Conservation (phyloP, 805 yeast species). For the Myxozyma kluyveri region DNA sequence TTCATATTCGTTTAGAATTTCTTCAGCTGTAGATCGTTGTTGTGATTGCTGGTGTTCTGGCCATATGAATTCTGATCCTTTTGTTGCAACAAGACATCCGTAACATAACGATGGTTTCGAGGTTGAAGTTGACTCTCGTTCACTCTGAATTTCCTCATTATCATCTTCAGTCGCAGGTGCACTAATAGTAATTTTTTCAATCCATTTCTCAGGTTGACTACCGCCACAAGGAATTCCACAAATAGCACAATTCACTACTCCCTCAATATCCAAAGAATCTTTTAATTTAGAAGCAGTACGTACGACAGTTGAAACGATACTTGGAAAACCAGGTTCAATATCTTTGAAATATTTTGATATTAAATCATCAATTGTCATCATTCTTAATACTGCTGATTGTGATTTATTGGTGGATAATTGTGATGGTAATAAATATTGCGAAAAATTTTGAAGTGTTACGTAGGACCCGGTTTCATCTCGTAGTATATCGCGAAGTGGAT, state of each 20-base stretch:
- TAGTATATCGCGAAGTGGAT: constrained; percentile 76
- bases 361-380: constrained; percentile 78
- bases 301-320: constrained; percentile 88
- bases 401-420: too few species aligned
- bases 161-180: constrained; percentile 43
- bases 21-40: constrained; percentile 38
- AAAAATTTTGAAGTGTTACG: constrained; percentile 44
- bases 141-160: neutral
- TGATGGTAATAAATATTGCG: constrained; percentile 35
- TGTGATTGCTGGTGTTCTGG: constrained; percentile 42
- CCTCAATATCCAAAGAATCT: constrained; percentile 17
- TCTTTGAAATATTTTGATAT: constrained; percentile 67
- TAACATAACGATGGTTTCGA: constrained; percentile 15
- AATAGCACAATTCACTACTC: constrained; percentile 47
- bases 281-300: constrained; percentile 77
- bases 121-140: neutral
- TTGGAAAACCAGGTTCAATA: constrained; percentile 77
- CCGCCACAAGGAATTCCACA: constrained; percentile 56
- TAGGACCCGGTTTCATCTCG: constrained; percentile 64
- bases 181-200: constrained; percentile 62
- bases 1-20: constrained; percentile 49
- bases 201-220: constrained; percentile 58
- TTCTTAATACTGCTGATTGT: constrained; percentile 56
- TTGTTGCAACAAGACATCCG: constrained; percentile 26
- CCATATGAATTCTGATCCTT: constrained; percentile 38